These are phyloP conservation scores for Lecanicillium sp. DNA, from an alignment of 2,329 filamentous ascomycete genomes.

Conservation along the genomic window DNA sequence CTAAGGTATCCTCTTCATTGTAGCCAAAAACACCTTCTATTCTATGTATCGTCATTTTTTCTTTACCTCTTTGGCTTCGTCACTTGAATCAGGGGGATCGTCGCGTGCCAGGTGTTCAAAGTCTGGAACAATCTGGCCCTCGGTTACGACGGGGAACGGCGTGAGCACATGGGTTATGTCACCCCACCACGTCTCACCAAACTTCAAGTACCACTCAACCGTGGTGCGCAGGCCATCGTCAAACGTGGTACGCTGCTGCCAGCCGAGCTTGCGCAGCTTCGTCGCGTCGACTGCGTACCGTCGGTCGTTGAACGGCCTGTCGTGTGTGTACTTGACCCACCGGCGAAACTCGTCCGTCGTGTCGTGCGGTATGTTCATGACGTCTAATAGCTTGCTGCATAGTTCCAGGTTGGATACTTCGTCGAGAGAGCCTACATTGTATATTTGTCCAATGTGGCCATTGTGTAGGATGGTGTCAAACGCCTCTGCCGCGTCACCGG, in stretches of 20 bases:
- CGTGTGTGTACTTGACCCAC: slow-evolving; percentile 68
- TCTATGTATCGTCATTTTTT: no score
- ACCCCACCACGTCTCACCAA: slow-evolving; percentile 64
- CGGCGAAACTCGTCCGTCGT: slow-evolving; percentile 46
- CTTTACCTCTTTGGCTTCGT: no score
- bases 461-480: slow-evolving; percentile 80
- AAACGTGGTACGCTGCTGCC: slow-evolving; percentile 60
- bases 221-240: slow-evolving; percentile 55
- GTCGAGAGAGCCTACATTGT: slow-evolving; percentile 74
- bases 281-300: slow-evolving; percentile 64
- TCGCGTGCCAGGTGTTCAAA: slow-evolving; percentile 25
- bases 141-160: slow-evolving; percentile 56
- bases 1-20: no score
- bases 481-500: slow-evolving; percentile 71
- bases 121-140: slow-evolving; percentile 47
- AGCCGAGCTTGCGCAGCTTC: slow-evolving; percentile 60
- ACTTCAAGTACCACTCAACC: slow-evolving; percentile 62
- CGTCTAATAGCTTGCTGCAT: slow-evolving; percentile 55
- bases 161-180: slow-evolving; percentile 62
- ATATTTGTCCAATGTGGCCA: slow-evolving; percentile 65
- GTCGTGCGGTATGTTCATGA: slow-evolving; percentile 49
- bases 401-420: slow-evolving; percentile 69
- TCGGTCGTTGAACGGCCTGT: slow-evolving; percentile 72
- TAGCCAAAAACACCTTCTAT: no score
- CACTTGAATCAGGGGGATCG: slow-evolving; percentile 17